Percentiles rank a stretch among this genome's conserved stretches.
These are phyloP conservation scores for Lepiota venenata DNA, from an alignment of 768 basidiomycete genomes.

Conservation along the genomic window DNA sequence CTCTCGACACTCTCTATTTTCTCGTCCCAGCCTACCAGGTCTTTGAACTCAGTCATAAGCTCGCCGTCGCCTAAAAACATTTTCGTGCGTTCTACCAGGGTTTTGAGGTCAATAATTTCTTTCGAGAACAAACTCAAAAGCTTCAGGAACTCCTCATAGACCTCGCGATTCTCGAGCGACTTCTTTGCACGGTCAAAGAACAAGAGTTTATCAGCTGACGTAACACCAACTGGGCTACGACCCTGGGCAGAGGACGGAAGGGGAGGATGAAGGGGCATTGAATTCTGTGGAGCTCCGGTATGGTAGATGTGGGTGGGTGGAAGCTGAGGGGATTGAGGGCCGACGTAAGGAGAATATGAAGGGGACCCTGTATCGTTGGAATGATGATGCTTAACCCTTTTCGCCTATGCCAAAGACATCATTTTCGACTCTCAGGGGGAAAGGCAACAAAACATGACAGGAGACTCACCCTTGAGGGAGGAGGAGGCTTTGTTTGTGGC, in stretches of 20 bases:
- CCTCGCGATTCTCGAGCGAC: conserved; percentile 66
- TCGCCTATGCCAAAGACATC: conserved; percentile 37
- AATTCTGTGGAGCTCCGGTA: conserved; percentile 16
- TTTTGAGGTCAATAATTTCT: conserved; percentile 85
- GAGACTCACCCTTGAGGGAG: conserved; percentile 23
- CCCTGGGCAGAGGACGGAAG: conserved; percentile 20
- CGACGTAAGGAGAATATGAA: conserved; percentile 46
- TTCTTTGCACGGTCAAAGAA: conserved; percentile 96
- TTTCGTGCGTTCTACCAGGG: conserved; percentile 76
- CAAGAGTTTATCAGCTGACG: conserved; percentile 70
- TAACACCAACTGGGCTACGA: conserved; percentile 21
- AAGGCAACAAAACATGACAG: neutral
- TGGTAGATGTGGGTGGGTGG: conserved; percentile 28
- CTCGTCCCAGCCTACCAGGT: conserved; percentile 79
- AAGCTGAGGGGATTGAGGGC: conserved; percentile 40
- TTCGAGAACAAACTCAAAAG: conserved; percentile 86
- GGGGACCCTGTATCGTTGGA: conserved; percentile 55
- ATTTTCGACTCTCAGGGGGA: neutral
- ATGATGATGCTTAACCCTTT: conserved; percentile 63
- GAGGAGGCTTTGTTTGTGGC: conserved; percentile 45
- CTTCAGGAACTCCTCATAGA: conserved; percentile 94
- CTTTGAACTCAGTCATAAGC: conserved; percentile 81
- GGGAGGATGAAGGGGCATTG: conserved; percentile 17
- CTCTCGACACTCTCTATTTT: conserved; percentile 54
- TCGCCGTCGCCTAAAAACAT: conserved; percentile 82